phyloP scores from a whole-genome alignment of 345 rosid genomes.

The Excoecaria agallocha region DNA sequence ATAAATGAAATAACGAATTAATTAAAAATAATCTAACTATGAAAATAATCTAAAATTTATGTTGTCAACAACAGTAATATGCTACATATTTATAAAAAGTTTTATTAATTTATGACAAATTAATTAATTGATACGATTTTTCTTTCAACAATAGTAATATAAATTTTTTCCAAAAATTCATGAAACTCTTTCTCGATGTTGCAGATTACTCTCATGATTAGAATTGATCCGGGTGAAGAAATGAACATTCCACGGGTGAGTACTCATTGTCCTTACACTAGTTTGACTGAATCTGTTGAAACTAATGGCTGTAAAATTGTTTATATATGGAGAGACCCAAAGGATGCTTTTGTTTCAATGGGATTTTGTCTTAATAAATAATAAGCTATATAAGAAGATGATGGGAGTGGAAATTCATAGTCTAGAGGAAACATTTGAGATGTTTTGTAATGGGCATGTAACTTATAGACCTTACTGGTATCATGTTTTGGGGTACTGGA shows the following conservation, averaged over 20 bases:
- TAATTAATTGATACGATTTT: no score
- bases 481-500: slow-evolving; percentile 5
- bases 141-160: no score
- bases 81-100: no score
- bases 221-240: no score
- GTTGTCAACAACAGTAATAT: no score
- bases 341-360: background rate
- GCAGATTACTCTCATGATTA: no score
- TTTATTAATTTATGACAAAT: no score
- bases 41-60: no score
- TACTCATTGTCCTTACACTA: background rate
- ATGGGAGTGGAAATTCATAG: background rate
- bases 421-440: background rate
- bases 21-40: no score
- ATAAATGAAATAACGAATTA: no score
- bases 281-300: background rate
- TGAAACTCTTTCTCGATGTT: no score
- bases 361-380: background rate
- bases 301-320: background rate
- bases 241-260: background rate
- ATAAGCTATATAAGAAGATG: background rate
- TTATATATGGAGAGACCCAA: slow-evolving; percentile 3
- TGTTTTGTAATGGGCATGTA: background rate
- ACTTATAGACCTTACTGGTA: background rate
- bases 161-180: no score